These are phyloP conservation scores for Podospora didyma DNA, from an alignment of 495 filamentous ascomycete genomes.

Conservation along the genomic window DNA sequence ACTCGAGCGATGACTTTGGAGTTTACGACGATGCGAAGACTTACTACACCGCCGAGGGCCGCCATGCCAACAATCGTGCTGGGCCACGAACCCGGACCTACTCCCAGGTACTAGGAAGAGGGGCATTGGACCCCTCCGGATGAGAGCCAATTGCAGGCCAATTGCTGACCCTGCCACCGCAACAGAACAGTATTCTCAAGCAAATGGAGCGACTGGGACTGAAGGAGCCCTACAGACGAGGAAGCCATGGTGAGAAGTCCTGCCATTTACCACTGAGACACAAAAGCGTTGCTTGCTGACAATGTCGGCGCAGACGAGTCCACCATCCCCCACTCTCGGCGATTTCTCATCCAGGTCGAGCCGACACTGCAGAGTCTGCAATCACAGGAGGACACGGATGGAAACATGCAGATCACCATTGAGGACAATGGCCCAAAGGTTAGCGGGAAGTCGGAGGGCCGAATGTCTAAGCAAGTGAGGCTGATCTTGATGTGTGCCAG, in stretches of 20 bases:
- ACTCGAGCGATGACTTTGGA: slow-evolving; percentile 32
- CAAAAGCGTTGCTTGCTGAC: neutral
- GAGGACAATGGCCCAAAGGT: slow-evolving; percentile 95
- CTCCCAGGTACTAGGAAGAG: slow-evolving; percentile 34
- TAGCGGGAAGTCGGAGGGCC: slow-evolving; percentile 14
- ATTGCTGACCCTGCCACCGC: slow-evolving; percentile 18
- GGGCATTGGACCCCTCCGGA: neutral
- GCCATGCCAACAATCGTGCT: slow-evolving; percentile 36
- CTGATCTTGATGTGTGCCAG: slow-evolving; percentile 35
- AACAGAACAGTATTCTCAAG: slow-evolving; percentile 40
- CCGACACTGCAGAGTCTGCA: slow-evolving; percentile 67
- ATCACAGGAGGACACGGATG: slow-evolving; percentile 82
- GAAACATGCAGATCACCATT: slow-evolving; percentile 92
- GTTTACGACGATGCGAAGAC: slow-evolving; percentile 47
- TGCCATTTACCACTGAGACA: neutral
- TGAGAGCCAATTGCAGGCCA: slow-evolving; percentile 1
- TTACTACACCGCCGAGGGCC: slow-evolving; percentile 46
- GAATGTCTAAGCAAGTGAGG: slow-evolving; percentile 9
- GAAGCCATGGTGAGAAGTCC: slow-evolving; percentile 41
- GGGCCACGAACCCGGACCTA: slow-evolving; percentile 44
- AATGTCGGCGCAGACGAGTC: slow-evolving; percentile 35
- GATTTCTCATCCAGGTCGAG: slow-evolving; percentile 76
- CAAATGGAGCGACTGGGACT: slow-evolving; percentile 40
- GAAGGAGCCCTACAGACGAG: slow-evolving; percentile 42
- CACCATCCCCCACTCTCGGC: slow-evolving; percentile 49